Base-by-base conservation (phyloP, 805 yeast genomes). In the Kurtzmaniella cleridarum region DNA sequence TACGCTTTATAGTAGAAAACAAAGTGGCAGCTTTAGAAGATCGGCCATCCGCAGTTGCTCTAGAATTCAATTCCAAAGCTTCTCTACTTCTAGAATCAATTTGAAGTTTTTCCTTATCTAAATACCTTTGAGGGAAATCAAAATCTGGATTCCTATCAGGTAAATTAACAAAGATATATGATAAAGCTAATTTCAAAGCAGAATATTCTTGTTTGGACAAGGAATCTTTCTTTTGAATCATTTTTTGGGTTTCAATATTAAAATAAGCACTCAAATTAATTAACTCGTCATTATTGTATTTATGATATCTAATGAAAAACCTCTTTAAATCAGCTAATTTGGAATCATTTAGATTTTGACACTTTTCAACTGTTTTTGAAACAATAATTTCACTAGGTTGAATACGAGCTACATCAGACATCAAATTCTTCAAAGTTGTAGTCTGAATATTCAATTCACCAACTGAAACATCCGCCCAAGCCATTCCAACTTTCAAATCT, bases 381-480 rank as follows among this genome's bases (percentile, higher is more conserved):
- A 90, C 51, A 9, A 91, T 51, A 11, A 91, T 76, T 50, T 91
- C 98, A 28, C 81, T 74, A 0, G 98, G 98, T 35, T 72, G 72
- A 5, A 93, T 79, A 42, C 97, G 71, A 0, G 91, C 70, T 1
- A 93, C 63, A 31, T 87, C 87, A 5, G 93, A 74, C 36, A 80
- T 70, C 3, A 90, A 59, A 18, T 79, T 81, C 4, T 69, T 73
- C 15, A 81, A 52, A 1, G 73, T 69, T 0, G 86, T 76, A 35
- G 76, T 75, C 51, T 87, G 86, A 2, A 83, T 84, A 50, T 69
- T 78, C 33, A 87, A 75, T 16, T 79, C 79, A 0, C 98, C 97
- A 1, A 91, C 78, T 0, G 93, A 83, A 0, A 91, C 66, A 60
- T 93, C 98, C 32, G 83, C 75, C 98, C 98, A 93, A 23, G 89